Evolutionary conservation across 768 basidiomycete species (phyloP).

Genomic region (Chlorophyllum brunneum): DNA sequence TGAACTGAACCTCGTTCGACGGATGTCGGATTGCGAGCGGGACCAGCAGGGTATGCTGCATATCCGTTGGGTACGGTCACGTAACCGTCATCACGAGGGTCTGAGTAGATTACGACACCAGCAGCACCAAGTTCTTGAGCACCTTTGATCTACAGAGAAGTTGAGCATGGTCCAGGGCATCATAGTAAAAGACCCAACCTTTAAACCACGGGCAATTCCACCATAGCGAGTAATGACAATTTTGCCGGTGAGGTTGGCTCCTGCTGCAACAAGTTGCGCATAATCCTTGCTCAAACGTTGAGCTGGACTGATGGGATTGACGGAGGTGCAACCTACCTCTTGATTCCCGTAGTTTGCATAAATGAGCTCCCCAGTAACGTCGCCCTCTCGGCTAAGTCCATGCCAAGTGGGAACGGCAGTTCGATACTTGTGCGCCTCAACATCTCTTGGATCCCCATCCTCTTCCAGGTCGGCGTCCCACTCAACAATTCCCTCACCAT

Average conservation of each 20-base stretch:
- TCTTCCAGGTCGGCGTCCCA: constrained; percentile 76
- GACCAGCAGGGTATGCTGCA: constrained; percentile 75
- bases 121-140: constrained; percentile 81
- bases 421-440: constrained; percentile 63
- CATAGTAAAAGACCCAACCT: constrained; percentile 36
- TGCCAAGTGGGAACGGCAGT: constrained; percentile 81
- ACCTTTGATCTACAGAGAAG: constrained; percentile 56
- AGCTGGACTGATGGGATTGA: neutral
- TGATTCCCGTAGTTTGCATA: constrained; percentile 74
- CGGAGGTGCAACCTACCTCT: constrained; percentile 42
- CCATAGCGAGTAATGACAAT: constrained; percentile 81
- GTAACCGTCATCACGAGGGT: constrained; percentile 81
- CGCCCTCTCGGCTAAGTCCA: constrained; percentile 75
- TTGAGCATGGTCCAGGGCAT: constrained; percentile 2
- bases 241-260: constrained; percentile 71
- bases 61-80: constrained; percentile 78
- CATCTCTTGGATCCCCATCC: constrained; percentile 67
- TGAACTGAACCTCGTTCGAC: constrained; percentile 86
- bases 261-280: constrained; percentile 52
- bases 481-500: constrained; percentile 42
- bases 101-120: constrained; percentile 79
- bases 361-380: constrained; percentile 63
- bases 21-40: constrained; percentile 80
- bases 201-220: constrained; percentile 77
- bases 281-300: constrained; percentile 31